phyloP scores from a whole-genome alignment of 1,284 basidiomycete species.

The Trametes pubescens region DNA sequence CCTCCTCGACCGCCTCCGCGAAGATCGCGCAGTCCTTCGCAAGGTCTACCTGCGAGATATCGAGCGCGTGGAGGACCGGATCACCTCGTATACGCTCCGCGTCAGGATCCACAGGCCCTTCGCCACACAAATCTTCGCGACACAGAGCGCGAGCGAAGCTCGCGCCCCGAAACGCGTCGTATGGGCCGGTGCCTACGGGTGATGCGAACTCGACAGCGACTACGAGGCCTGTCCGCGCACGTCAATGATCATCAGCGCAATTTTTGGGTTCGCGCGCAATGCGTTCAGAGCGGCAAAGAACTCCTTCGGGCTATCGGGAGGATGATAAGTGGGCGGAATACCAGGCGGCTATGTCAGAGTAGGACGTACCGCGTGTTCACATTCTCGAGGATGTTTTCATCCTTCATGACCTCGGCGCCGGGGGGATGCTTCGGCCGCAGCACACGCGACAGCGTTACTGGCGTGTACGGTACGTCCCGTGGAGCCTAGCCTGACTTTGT shows the following conservation, averaged over 20 bases:
- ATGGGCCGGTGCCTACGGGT: conserved; percentile 51
- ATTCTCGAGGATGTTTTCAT: conserved; percentile 83
- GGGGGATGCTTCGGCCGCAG: conserved; percentile 81
- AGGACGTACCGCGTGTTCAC: conserved; percentile 69
- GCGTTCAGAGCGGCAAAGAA: conserved; percentile 69
- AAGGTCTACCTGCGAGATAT: conserved; percentile 70
- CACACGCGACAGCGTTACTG: conserved; percentile 90
- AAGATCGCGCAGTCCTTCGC: conserved; percentile 67
- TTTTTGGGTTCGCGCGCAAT: conserved; percentile 59
- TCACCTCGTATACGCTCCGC: conserved; percentile 81
- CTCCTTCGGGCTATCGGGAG: conserved; percentile 66
- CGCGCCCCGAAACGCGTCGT: conserved; percentile 53
- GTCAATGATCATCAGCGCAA: conserved; percentile 72
- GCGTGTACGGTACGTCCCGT: conserved; percentile 89
- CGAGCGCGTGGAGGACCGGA: conserved; percentile 82
- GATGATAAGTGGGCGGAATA: neutral
- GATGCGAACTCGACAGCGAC: conserved; percentile 83
- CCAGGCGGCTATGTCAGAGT: conserved; percentile 3
- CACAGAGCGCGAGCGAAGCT: conserved; percentile 70
- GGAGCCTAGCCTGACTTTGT: conserved; percentile 80
- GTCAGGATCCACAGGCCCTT: conserved; percentile 85
- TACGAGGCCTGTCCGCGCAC: conserved; percentile 86
- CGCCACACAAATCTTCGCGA: conserved; percentile 84
- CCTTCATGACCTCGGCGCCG: conserved; percentile 71
- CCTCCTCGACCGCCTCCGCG: conserved; percentile 66